Conservation (phyloP, 2,329 filamentous ascomycete genomes). For the Thelonectria discophora region DNA sequence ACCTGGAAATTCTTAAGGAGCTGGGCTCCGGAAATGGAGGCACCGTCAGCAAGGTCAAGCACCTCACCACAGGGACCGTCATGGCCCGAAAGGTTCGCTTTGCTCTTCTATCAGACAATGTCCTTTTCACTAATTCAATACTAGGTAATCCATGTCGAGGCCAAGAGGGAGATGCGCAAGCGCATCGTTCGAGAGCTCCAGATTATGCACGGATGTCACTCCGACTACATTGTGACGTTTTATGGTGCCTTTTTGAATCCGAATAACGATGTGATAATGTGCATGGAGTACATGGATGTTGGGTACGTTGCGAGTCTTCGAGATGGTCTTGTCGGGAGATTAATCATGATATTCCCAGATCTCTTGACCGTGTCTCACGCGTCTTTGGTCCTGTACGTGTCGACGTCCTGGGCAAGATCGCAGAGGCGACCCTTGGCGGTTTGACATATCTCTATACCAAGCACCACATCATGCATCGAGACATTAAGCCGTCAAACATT, state of each 20-base stretch:
- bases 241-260: constrained; percentile 98
- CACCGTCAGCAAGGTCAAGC: constrained; percentile 97
- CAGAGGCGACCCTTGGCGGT: constrained; percentile 91
- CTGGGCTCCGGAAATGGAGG: constrained; percentile 96
- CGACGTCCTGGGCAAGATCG: constrained; percentile 96
- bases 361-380: constrained; percentile 91
- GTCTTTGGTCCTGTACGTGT: constrained; percentile 95
- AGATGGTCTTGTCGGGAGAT: neutral
- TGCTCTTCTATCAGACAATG: neutral
- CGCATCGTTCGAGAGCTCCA: constrained; percentile 96
- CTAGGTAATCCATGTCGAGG: constrained; percentile 96
- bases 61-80: constrained; percentile 91
- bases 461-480: constrained; percentile 98
- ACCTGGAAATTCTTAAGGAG: constrained; percentile 92
- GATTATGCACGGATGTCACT: constrained; percentile 98
- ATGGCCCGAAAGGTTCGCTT: constrained; percentile 92
- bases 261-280: constrained; percentile 98
- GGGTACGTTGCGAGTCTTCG: constrained; percentile 70
- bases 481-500: constrained; percentile 98
- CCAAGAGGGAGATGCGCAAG: constrained; percentile 95
- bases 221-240: constrained; percentile 95
- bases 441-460: constrained; percentile 94
- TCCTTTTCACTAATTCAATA: constrained; percentile 27
- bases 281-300: constrained; percentile 99
- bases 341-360: constrained; percentile 60